These are phyloP conservation scores for Saccharomyces hybrid DNA, from an alignment of 1,139 yeast species.

Conservation along the genomic window DNA sequence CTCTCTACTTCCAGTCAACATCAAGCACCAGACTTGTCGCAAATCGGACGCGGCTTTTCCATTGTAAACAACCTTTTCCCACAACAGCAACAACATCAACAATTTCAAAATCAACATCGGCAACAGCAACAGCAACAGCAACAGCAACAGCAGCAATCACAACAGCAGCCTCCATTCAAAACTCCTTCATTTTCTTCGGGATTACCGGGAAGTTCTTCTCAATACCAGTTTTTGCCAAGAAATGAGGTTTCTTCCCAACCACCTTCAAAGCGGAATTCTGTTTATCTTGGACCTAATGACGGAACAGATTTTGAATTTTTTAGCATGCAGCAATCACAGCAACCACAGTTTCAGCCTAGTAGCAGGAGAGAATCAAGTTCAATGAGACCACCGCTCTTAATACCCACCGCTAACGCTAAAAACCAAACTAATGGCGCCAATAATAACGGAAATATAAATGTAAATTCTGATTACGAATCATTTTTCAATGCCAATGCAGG, in stretches of 20 bases:
- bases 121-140: slow-evolving; percentile 7
- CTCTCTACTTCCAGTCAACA: slow-evolving; percentile 4
- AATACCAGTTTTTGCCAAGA: background rate
- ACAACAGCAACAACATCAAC: slow-evolving; percentile 5
- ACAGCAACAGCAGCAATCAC: slow-evolving; percentile 12
- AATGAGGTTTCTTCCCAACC: slow-evolving; percentile 11
- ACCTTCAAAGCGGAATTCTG: slow-evolving; percentile 20
- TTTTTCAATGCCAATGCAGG: slow-evolving; percentile 5
- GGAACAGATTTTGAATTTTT: slow-evolving; percentile 20
- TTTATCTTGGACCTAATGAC: slow-evolving; percentile 18
- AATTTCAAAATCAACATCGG: slow-evolving; percentile 10
- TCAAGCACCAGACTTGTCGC: slow-evolving; percentile 15
- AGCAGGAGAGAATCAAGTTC: slow-evolving; percentile 11
- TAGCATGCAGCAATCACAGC: slow-evolving; percentile 9
- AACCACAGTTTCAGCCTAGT: slow-evolving; percentile 6
- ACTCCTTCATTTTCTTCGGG: slow-evolving; percentile 4
- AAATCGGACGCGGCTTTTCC: slow-evolving; percentile 34
- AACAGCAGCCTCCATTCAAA: slow-evolving; percentile 8
- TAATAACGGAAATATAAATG: background rate
- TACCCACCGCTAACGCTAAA: slow-evolving; percentile 26
- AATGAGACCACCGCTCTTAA: slow-evolving; percentile 18
- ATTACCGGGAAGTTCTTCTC: background rate
- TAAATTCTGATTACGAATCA: background rate
- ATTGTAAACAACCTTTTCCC: slow-evolving; percentile 32
- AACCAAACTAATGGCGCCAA: slow-evolving; percentile 4